Evolutionary conservation across 2,329 filamentous ascomycete species (phyloP).

Genomic region (Ascochyta lentis): DNA sequence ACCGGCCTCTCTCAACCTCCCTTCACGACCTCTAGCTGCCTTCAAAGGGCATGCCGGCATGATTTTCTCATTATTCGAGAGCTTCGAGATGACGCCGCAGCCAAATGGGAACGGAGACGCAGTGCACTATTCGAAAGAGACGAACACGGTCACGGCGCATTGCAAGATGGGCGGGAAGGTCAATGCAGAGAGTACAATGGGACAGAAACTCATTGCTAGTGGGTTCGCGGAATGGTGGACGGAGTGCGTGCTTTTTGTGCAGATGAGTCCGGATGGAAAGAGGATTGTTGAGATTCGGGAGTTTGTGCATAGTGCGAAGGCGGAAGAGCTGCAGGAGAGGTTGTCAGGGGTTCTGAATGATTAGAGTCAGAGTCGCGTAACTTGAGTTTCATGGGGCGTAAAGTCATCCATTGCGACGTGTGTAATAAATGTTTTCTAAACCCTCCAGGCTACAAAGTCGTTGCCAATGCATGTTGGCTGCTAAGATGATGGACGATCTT

Average conservation of each 20-base stretch:
- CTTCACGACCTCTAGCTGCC: conserved; percentile 42
- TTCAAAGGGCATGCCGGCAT: conserved; percentile 51
- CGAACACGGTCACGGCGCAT: conserved; percentile 48
- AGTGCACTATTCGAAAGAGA: conserved; percentile 28
- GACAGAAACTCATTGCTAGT: conserved; percentile 22
- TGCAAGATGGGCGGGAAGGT: conserved; percentile 38
- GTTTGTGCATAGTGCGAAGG: conserved; percentile 53
- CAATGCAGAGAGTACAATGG: conserved; percentile 24
- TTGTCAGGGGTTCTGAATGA: conserved; percentile 46
- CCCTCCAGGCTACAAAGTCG: neutral
- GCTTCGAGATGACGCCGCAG: conserved; percentile 51
- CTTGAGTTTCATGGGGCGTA: neutral
- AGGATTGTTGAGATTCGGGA: conserved; percentile 40
- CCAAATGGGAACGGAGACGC: conserved; percentile 42
- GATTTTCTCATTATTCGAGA: conserved; percentile 53
- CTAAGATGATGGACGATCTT: neutral
- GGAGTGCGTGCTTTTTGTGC: conserved; percentile 35
- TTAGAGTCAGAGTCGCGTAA: neutral
- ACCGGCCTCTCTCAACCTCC: conserved; percentile 51
- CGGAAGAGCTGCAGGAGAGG: conserved; percentile 45
- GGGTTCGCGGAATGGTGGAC: conserved; percentile 36
- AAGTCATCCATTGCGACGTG: too few relatives aligned
- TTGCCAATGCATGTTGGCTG: neutral
- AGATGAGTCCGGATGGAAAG: conserved; percentile 30
- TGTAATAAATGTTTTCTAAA: too few relatives aligned